Conservation (phyloP, 208 protist species). For the Leishmania arabica region DNA sequence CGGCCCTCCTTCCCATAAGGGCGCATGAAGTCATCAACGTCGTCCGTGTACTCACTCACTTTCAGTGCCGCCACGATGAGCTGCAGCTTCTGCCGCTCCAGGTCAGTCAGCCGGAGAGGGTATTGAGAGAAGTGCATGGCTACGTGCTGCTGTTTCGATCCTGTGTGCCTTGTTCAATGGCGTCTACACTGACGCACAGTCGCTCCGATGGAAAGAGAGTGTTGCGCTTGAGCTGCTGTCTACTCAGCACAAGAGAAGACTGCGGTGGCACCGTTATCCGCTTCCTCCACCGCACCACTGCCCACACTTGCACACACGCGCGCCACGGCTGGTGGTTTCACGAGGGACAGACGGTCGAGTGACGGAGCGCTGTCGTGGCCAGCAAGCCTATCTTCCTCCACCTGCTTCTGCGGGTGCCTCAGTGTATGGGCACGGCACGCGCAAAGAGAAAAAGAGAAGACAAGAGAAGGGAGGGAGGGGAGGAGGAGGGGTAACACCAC, state of each 20-base stretch:
- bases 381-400: neutral
- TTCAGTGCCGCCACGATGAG: slow-evolving; percentile 83
- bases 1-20: slow-evolving; percentile 50
- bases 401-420: neutral
- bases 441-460: slow-evolving; percentile 3
- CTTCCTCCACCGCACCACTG: neutral
- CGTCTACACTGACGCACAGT: neutral
- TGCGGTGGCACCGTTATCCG: neutral
- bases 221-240: neutral
- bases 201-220: neutral
- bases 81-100: slow-evolving; percentile 85
- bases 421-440: neutral
- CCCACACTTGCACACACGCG: neutral
- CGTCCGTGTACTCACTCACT: slow-evolving; percentile 92
- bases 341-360: neutral
- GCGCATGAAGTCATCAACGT: slow-evolving; percentile 81
- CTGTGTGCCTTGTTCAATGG: neutral
- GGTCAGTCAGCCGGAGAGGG: slow-evolving; percentile 71
- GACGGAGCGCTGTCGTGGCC: neutral
- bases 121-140: slow-evolving; percentile 23
- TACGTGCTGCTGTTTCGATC: neutral
- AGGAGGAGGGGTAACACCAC: neutral
- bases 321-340: neutral
- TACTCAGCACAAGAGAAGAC: neutral
- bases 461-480: neutral